These are phyloP conservation scores for Neopestalotiopsis clavispora DNA, from an alignment of 2,329 filamentous ascomycete species.

Conservation along the genomic window DNA sequence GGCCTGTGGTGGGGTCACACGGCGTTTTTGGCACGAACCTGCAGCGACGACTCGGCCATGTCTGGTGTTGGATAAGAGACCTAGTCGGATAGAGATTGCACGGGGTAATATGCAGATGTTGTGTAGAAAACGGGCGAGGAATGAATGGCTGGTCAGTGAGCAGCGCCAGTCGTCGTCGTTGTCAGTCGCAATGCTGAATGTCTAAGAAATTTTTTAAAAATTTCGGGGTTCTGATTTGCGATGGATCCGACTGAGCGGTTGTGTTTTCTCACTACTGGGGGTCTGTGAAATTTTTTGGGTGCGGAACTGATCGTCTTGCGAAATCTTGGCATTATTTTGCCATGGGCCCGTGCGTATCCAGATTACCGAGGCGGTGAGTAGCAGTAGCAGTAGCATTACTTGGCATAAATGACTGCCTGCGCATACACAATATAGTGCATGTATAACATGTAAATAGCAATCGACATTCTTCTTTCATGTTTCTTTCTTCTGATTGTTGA, in stretches of 20 bases:
- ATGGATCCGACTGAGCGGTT: background rate
- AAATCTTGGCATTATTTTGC: conserved; percentile 19
- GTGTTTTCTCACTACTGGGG: background rate
- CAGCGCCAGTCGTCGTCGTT: background rate
- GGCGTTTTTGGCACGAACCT: conserved; percentile 26
- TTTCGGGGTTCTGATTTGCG: background rate
- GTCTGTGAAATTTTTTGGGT: conserved; percentile 15
- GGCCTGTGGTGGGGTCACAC: conserved; percentile 5
- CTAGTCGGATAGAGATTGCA: background rate
- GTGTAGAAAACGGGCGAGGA: background rate
- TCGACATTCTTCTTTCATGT: no score
- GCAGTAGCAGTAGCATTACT: no score
- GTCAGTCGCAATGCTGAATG: background rate
- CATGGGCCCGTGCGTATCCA: conserved; percentile 1
- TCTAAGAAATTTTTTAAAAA: background rate
- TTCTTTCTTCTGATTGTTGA: no score
- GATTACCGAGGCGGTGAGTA: conserved; percentile 1
- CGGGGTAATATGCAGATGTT: background rate
- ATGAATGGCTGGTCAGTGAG: background rate
- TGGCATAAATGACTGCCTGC: no score
- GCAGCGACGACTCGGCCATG: conserved; percentile 32
- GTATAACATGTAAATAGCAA: no score
- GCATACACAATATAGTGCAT: no score
- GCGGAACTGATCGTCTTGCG: conserved; percentile 13
- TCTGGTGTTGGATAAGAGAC: background rate